Evolutionary conservation across 2,329 filamentous ascomycete species (phyloP).

Genomic region (Rhynchosporium agropyri): DNA sequence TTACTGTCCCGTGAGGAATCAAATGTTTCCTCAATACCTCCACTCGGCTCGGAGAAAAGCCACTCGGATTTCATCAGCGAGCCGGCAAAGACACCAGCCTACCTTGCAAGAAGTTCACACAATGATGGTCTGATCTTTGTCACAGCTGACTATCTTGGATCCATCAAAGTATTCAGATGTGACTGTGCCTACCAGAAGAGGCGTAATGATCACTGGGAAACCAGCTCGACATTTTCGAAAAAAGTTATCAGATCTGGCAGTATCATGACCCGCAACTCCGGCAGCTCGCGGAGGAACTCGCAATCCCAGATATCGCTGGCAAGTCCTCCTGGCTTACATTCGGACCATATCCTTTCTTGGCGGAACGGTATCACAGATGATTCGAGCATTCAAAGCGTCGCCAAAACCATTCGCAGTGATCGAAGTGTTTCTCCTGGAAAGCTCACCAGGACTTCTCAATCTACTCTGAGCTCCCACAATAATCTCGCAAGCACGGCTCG

Average conservation of each 20-base stretch:
- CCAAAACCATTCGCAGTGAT: slow-evolving; percentile 53
- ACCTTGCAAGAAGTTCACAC: slow-evolving; percentile 75
- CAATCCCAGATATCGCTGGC: slow-evolving; percentile 41
- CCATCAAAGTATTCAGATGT: slow-evolving; percentile 93
- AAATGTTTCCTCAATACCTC: slow-evolving; percentile 49
- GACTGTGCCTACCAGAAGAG: slow-evolving; percentile 80
- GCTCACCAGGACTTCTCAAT: slow-evolving; percentile 42
- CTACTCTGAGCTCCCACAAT: slow-evolving; percentile 31
- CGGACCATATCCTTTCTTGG: slow-evolving; percentile 88
- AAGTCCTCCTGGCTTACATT: slow-evolving; percentile 39
- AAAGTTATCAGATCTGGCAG: slow-evolving; percentile 38
- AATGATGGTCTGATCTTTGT: slow-evolving; percentile 86
- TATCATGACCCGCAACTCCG: slow-evolving; percentile 53
- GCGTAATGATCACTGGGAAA: slow-evolving; percentile 75
- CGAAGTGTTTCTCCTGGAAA: slow-evolving; percentile 56
- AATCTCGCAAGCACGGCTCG: slow-evolving; percentile 38
- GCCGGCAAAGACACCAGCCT: slow-evolving; percentile 72
- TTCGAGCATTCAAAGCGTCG: slow-evolving; percentile 36
- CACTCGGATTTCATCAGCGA: slow-evolving; percentile 37
- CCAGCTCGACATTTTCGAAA: slow-evolving; percentile 71
- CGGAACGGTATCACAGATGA: slow-evolving; percentile 67
- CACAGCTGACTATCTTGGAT: slow-evolving; percentile 83
- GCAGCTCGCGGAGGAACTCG: slow-evolving; percentile 48
- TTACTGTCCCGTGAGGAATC: slow-evolving; percentile 75
- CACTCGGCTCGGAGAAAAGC: slow-evolving; percentile 33